phyloP scores from a whole-genome alignment of 1,139 yeast genomes.

The Candida sanyaensis region DNA sequence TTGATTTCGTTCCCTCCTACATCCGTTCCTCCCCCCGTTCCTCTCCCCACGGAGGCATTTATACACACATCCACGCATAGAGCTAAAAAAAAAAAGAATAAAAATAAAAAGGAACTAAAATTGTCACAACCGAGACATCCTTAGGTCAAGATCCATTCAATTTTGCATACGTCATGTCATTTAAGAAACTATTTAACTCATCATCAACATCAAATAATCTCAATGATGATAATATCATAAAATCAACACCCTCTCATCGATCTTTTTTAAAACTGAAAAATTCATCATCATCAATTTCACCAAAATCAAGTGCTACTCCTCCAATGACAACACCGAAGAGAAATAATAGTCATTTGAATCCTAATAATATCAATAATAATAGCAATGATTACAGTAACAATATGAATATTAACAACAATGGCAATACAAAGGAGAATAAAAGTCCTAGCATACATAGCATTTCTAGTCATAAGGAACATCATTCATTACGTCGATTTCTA shows the following conservation, averaged over 20 bases:
- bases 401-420: neutral
- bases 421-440: neutral
- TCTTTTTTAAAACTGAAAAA: constrained; percentile 12
- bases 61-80: no score
- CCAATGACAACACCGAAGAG: constrained; percentile 4
- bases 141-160: no score
- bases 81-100: neutral
- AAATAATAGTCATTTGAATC: neutral
- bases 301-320: constrained; percentile 9
- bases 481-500: constrained; percentile 40
- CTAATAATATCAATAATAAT: neutral
- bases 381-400: neutral
- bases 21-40: neutral
- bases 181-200: constrained; percentile 13
- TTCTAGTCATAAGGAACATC: constrained; percentile 18
- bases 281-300: constrained; percentile 13
- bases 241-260: constrained; percentile 12
- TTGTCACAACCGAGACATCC: constrained; percentile 1
- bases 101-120: neutral
- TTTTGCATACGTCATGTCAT: constrained; percentile 7
- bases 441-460: constrained; percentile 7
- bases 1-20: no score
- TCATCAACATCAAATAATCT: constrained; percentile 10
- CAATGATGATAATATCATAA: constrained; percentile 8
- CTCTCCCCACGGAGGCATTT: neutral